phyloP scores from a whole-genome alignment of 1,284 basidiomycete species.

The Fomes fomentarius region DNA sequence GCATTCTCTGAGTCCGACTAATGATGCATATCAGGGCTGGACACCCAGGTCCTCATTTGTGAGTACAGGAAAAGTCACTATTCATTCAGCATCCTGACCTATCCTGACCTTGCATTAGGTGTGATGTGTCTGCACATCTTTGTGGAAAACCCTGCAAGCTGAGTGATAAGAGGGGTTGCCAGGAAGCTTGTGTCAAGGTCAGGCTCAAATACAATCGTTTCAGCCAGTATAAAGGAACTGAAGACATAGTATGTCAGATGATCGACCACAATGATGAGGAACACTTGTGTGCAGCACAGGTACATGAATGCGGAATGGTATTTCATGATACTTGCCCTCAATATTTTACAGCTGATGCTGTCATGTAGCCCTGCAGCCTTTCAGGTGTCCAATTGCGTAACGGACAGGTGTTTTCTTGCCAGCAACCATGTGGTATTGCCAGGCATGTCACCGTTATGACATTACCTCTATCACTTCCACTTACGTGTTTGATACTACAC shows the following conservation, averaged over 20 bases:
- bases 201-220: too few relatives aligned
- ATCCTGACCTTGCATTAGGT: constrained; percentile 38
- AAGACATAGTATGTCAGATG: constrained; percentile 33
- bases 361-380: constrained; percentile 49
- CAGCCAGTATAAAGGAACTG: too few relatives aligned
- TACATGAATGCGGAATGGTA: constrained; percentile 61
- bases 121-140: constrained; percentile 49
- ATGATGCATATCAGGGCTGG: constrained; percentile 47
- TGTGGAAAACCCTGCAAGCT: constrained; percentile 53
- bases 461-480: neutral
- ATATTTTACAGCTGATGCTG: neutral
- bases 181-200: constrained; percentile 53
- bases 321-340: constrained; percentile 2
- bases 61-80: neutral
- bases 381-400: constrained; percentile 35
- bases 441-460: constrained; percentile 39
- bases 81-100: neutral
- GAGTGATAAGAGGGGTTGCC: constrained; percentile 48
- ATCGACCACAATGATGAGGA: constrained; percentile 47
- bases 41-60: constrained; percentile 42
- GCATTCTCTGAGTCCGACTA: neutral
- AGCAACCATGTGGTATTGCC: constrained; percentile 44
- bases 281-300: constrained; percentile 54
- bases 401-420: constrained; percentile 43
- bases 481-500: too few relatives aligned